Evolutionary conservation across 2,329 filamentous ascomycete genomes (phyloP).

Genomic region (Sporothrix protearum): DNA sequence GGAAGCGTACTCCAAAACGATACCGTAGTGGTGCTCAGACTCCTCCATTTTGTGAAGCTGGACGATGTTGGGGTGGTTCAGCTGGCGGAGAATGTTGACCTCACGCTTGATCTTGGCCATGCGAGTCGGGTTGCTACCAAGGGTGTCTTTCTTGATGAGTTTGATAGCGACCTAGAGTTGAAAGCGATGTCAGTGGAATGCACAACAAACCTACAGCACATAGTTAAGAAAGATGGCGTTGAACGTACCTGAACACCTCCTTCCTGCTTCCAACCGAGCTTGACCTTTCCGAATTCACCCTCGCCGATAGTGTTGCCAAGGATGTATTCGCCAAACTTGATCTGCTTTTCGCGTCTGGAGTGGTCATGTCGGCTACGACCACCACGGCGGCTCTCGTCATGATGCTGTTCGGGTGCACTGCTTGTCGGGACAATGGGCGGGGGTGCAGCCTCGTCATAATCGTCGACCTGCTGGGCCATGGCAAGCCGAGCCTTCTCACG

Average conservation of each 20-base stretch:
- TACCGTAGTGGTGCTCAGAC: constrained; percentile 94
- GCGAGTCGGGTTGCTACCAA: constrained; percentile 82
- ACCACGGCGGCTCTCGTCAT: constrained; percentile 47
- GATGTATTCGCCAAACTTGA: constrained; percentile 92
- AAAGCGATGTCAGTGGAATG: not conserved
- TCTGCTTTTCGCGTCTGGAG: constrained; percentile 64
- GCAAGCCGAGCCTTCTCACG: constrained; percentile 67
- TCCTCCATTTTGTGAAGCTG: constrained; percentile 97
- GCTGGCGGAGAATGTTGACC: constrained; percentile 83
- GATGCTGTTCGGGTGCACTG: constrained; percentile 19
- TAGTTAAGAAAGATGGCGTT: too few species aligned
- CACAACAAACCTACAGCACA: not conserved
- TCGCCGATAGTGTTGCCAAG: constrained; percentile 94
- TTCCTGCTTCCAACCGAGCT: constrained; percentile 96
- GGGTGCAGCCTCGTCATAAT: constrained; percentile 46
- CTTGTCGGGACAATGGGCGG: constrained; percentile 43
- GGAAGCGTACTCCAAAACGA: constrained; percentile 96
- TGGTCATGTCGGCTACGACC: constrained; percentile 60
- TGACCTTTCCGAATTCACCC: constrained; percentile 98
- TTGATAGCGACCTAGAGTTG: constrained; percentile 84
- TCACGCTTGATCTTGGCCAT: constrained; percentile 97
- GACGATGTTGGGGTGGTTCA: constrained; percentile 92
- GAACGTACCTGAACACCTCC: constrained; percentile 70
- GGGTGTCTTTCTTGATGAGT: constrained; percentile 85
- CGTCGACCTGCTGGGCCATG: constrained; percentile 52